Percentiles rank a stretch among this genome's conserved stretches.
Evolutionary conservation across 2,329 filamentous ascomycete genomes (phyloP).

Genomic region (Hirsutella thompsonii): DNA sequence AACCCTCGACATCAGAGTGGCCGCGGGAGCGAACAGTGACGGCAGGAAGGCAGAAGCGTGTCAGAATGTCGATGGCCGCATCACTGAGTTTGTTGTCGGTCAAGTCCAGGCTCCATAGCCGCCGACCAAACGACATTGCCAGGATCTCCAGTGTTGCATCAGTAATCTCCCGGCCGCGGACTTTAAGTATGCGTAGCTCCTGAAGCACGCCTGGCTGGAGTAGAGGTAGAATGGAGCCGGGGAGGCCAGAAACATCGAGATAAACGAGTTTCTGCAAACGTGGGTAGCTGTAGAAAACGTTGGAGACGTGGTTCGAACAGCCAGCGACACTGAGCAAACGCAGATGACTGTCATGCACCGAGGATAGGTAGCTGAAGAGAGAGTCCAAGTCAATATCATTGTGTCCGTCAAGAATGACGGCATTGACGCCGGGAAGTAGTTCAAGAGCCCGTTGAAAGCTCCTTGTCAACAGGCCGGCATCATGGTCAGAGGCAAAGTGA

Average conservation of each 20-base stretch:
- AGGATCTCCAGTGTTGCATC: conserved; percentile 19
- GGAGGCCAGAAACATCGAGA: conserved; percentile 37
- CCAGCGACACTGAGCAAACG: conserved; percentile 31
- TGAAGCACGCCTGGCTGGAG: conserved; percentile 24
- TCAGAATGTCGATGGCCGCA: conserved; percentile 17
- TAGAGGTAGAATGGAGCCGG: conserved; percentile 27
- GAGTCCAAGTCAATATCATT: conserved; percentile 28
- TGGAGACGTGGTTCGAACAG: conserved; percentile 26
- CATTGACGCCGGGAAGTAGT: conserved; percentile 30
- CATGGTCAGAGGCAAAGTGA: conserved; percentile 26
- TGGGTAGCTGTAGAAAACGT: conserved; percentile 22
- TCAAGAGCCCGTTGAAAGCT: conserved; percentile 24
- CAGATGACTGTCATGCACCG: conserved; percentile 3
- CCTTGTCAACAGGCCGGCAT: conserved; percentile 18
- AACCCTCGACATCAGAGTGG: conserved; percentile 33
- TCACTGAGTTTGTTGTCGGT: conserved; percentile 39
- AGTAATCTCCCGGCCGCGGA: conserved; percentile 31
- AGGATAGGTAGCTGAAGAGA: conserved; percentile 13
- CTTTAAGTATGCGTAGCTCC: conserved; percentile 38
- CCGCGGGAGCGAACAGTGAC: conserved; percentile 19
- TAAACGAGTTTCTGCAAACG: conserved; percentile 31
- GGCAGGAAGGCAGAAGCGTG: conserved; percentile 18
- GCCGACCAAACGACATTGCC: conserved; percentile 18
- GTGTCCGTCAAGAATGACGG: conserved; percentile 35
- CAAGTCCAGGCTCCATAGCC: conserved; percentile 46